phyloP scores from a whole-genome alignment of 176 grass and related monocot species.

The Phoenix dactylifera region DNA sequence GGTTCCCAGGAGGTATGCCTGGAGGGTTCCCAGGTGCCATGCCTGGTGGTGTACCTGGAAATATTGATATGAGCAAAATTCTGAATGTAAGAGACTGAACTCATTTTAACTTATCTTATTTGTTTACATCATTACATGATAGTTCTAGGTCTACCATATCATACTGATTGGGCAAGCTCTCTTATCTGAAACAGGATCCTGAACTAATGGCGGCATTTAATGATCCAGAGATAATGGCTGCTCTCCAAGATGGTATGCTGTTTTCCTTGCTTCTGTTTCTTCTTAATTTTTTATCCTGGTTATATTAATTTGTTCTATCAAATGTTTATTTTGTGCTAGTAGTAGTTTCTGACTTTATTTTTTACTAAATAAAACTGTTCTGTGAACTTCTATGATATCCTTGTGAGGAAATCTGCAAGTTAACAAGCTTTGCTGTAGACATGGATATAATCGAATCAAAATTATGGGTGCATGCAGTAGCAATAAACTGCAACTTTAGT shows the following conservation, averaged over 20 bases:
- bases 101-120: background rate
- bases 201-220: conserved; percentile 76
- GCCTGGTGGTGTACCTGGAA: conserved; percentile 52
- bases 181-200: conserved; percentile 47
- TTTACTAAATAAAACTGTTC: too few species aligned
- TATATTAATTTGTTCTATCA: background rate
- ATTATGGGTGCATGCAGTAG: too few species aligned
- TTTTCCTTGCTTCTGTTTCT: background rate
- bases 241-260: conserved; percentile 84
- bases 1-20: conserved; percentile 42
- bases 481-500: too few species aligned
- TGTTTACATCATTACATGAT: background rate
- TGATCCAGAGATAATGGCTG: conserved; percentile 84
- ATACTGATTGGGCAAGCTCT: background rate
- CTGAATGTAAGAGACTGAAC: conserved; percentile 51
- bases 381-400: too few species aligned
- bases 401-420: too few species aligned
- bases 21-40: conserved; percentile 35
- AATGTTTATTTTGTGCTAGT: background rate
- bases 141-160: background rate
- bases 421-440: too few species aligned
- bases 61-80: conserved; percentile 87
- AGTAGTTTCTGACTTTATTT: too few species aligned
- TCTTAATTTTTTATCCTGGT: background rate
- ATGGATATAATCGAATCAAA: too few species aligned